Evolutionary conservation across 345 rosid species (phyloP), one percentile per base, ranked within the genome.

Genomic region (Schrenkiella parvula): DNA sequence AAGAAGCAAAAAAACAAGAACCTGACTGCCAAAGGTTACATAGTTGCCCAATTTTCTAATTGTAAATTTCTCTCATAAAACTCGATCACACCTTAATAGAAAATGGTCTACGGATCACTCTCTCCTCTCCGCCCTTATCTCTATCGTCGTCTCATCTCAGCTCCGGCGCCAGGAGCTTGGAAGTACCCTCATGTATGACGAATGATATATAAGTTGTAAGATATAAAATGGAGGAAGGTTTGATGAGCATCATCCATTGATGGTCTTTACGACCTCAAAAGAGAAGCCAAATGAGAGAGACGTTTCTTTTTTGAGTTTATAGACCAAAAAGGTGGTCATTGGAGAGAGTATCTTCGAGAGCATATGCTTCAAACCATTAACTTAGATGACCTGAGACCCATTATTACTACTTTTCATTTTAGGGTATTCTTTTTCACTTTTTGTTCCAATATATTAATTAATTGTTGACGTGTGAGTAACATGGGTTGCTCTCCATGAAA

Each of bases 321-420:
- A 75, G 57, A 75, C 26, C 4, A 23, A 61, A 50, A 59, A 74
- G n/a, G 43, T 21, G 37, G 59, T 34, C 18, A 6, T 3, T 22
- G 17, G 12, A 68, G 26, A 29, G 63, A 74, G 74, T 68, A 75
- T 75, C 48, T 75, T 75, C 12, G 10, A 21, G 51, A 75, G 79
- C 79, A 75, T 75, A 75, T 75, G 69, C 79, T 75, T 52, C 44
- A 4, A 60, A 42, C 78, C 73, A 74, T 74, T 74, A 74, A 58
- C 55, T 66, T 17, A 66, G 72, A 72, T 74, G 78, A 74, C 72
- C 67, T 58, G 58, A 74, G 62, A 47, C 61, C 66, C 78, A 74
- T 67, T 74, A 48, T 50, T 32, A 22, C 31, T 8, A 38, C 78
- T 73, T 68, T 68, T 43, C 2, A 29, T n/a, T 53, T 42, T 52